Evolutionary conservation across 2,329 filamentous ascomycete species (phyloP).

Genomic region (Paramyrothecium roridum): DNA sequence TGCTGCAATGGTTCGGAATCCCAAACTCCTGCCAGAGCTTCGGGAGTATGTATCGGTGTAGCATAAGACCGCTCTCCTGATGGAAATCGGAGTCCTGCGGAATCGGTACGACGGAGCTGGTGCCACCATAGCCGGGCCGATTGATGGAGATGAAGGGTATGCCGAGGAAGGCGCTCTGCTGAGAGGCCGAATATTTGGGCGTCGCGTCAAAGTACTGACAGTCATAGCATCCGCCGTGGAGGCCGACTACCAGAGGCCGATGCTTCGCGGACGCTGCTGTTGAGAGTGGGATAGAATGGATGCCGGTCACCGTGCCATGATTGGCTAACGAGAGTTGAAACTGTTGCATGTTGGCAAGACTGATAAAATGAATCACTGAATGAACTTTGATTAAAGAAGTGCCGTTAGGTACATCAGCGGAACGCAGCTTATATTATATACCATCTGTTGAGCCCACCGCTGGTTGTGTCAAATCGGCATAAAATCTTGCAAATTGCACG

Average conservation of each 20-base stretch:
- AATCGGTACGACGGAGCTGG: constrained; percentile 9
- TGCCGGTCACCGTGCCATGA: constrained; percentile 8
- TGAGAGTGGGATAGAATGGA: constrained; percentile 9
- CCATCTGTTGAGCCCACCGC: no score
- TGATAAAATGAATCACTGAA: no score
- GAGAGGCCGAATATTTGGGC: constrained; percentile 8
- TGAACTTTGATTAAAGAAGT: no score
- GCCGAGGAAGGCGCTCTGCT: constrained; percentile 11
- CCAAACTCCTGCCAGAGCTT: constrained; percentile 13
- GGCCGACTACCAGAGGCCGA: constrained; percentile 13
- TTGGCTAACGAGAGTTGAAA: constrained; percentile 11
- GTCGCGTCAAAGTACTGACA: constrained; percentile 16
- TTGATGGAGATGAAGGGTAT: constrained; percentile 16
- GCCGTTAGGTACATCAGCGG: no score
- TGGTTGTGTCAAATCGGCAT: no score
- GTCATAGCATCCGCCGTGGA: constrained; percentile 15
- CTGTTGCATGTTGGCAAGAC: no score
- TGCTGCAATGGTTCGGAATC: constrained; percentile 9
- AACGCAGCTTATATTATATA: no score
- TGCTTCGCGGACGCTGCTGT: constrained; percentile 4
- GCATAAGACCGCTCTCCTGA: constrained; percentile 10
- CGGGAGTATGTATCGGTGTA: constrained; percentile 13
- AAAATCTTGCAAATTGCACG: no score
- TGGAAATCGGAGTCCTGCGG: constrained; percentile 13
- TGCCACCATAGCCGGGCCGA: constrained; percentile 13